Percentiles rank a stretch among this genome's conserved stretches.
Evolutionary conservation across 495 filamentous ascomycete genomes (phyloP).

Genomic region (Neurospora sublineolata): DNA sequence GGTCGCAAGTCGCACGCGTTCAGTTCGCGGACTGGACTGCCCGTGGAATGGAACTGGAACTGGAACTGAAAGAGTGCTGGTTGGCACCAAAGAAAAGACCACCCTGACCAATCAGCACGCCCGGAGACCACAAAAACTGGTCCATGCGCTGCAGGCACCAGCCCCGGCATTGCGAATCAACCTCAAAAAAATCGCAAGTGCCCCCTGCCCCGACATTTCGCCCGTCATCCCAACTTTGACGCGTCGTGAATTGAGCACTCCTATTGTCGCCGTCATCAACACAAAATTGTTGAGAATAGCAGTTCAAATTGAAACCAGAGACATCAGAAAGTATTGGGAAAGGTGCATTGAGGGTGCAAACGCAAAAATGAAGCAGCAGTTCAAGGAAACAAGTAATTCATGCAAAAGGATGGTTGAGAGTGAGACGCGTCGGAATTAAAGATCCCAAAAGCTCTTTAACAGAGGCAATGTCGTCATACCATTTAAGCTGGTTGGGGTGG

Average conservation of each 20-base stretch:
- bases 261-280: conserved; percentile 5
- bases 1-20: neutral
- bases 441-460: conserved; percentile 12
- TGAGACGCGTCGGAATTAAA: conserved; percentile 13
- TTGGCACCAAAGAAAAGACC: neutral
- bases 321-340: neutral
- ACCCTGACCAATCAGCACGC: neutral
- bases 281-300: neutral
- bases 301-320: neutral
- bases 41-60: neutral
- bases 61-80: neutral
- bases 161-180: conserved; percentile 19
- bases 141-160: conserved; percentile 21
- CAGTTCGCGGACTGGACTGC: neutral
- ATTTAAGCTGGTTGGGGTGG: conserved; percentile 5
- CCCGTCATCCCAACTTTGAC: conserved; percentile 1
- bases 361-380: neutral
- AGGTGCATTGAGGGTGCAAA: neutral
- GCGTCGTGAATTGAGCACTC: conserved; percentile 10
- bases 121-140: conserved; percentile 1
- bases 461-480: conserved; percentile 20
- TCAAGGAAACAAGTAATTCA: neutral
- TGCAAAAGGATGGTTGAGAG: neutral
- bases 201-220: neutral
- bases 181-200: conserved; percentile 16